These are phyloP conservation scores for Arctostaphylos glauca DNA, from an alignment of 148 eudicot genomes.

Conservation along the genomic window DNA sequence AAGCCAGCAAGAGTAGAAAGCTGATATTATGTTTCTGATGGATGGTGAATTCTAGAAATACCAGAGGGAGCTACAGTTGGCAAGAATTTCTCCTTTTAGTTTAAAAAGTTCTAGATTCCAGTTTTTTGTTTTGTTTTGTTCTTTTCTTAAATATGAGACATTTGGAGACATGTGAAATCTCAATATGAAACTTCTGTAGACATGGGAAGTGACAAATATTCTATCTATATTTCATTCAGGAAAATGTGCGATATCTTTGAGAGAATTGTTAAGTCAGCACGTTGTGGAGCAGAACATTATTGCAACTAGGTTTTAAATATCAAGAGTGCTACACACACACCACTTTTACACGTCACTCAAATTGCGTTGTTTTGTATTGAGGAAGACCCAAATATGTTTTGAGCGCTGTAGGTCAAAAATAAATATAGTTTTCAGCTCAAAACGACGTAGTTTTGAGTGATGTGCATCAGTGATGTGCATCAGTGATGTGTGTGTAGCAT, in stretches of 20 bases:
- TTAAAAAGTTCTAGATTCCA: background rate
- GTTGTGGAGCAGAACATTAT: background rate
- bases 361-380: too few species aligned
- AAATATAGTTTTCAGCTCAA: too few species aligned
- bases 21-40: background rate
- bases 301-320: conserved; percentile 1
- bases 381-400: too few species aligned
- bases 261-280: background rate
- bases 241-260: background rate
- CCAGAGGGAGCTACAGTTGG: background rate
- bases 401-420: too few species aligned
- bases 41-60: conserved; percentile 3
- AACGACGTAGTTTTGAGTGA: too few species aligned
- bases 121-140: background rate
- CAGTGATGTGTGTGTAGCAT: too few species aligned
- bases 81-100: background rate
- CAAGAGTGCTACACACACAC: too few species aligned
- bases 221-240: background rate
- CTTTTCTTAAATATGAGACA: background rate
- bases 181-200: background rate
- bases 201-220: conserved; percentile 4
- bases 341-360: too few species aligned
- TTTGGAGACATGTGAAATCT: background rate
- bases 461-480: too few species aligned
- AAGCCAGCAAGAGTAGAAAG: background rate